These are phyloP conservation scores for Rhizophora mangle DNA, from an alignment of 345 rosid genomes.

Conservation along the genomic window DNA sequence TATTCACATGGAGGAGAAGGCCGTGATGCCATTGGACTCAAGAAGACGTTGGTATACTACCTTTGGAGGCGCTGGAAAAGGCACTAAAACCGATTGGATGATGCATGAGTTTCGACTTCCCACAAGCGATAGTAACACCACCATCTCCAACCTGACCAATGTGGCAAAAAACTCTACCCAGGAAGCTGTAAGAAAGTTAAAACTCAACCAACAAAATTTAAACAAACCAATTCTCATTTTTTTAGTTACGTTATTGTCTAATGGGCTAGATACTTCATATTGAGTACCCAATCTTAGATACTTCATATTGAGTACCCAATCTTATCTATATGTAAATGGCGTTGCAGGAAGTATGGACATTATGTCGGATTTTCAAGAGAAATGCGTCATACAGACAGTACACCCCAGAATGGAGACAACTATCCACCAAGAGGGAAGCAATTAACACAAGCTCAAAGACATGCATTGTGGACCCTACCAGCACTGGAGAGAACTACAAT, in stretches of 20 bases:
- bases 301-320: no score
- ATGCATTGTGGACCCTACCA: constrained; percentile 19
- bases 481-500: constrained; percentile 39
- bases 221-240: no score
- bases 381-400: constrained; percentile 43
- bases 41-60: constrained; percentile 87
- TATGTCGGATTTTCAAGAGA: constrained; percentile 76
- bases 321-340: not conserved
- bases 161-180: constrained; percentile 24
- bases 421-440: constrained; percentile 32
- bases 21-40: constrained; percentile 61
- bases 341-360: constrained; percentile 81
- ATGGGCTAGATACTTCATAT: no score
- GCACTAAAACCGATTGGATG: constrained; percentile 98
- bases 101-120: constrained; percentile 99
- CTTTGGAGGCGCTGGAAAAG: constrained; percentile 90
- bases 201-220: no score
- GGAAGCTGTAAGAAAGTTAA: constrained; percentile 71
- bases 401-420: constrained; percentile 57
- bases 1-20: constrained; percentile 35
- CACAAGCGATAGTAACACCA: constrained; percentile 19
- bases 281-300: no score
- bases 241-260: no score
- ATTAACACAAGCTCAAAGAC: constrained; percentile 24
- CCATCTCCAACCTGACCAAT: not conserved